phyloP scores from a whole-genome alignment of 1,284 basidiomycete genomes.

The Grifola frondosa region DNA sequence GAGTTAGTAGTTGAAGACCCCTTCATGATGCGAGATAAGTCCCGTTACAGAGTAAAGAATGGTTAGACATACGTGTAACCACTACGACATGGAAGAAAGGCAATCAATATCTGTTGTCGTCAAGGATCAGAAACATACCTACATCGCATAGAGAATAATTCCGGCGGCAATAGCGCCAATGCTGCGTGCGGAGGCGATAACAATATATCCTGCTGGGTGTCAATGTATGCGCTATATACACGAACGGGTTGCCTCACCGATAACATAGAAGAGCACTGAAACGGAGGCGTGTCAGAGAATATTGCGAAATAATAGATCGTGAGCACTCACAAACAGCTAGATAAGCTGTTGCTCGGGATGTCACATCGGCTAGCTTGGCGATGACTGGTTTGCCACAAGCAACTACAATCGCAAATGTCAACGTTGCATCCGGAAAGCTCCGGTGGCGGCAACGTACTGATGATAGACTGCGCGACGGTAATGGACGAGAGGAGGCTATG shows the following conservation, averaged over 20 bases:
- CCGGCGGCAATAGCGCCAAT: conserved; percentile 41
- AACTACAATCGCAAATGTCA: conserved; percentile 31
- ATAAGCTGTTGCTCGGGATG: conserved; percentile 59
- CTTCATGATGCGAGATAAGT: conserved; percentile 22
- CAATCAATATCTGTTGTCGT: too few relatives aligned
- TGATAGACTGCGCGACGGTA: conserved; percentile 58
- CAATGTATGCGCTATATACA: not conserved
- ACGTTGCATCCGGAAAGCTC: conserved; percentile 42
- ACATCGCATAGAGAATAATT: conserved; percentile 56
- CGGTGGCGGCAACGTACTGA: conserved; percentile 51
- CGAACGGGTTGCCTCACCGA: conserved; percentile 34
- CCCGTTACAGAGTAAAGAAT: not conserved
- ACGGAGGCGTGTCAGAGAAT: not conserved
- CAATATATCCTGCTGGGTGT: conserved; percentile 48
- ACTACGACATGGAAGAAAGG: conserved; percentile 31
- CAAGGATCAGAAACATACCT: conserved; percentile 20
- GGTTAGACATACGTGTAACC: conserved; percentile 49
- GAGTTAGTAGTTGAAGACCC: conserved; percentile 72
- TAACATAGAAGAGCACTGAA: conserved; percentile 55
- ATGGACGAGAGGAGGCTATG: conserved; percentile 71
- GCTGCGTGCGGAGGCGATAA: conserved; percentile 64
- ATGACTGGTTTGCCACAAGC: conserved; percentile 78
- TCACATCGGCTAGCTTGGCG: conserved; percentile 76
- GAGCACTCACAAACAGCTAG: conserved; percentile 57
- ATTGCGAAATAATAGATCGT: not conserved